Percentiles rank a stretch among this genome's conserved stretches.
phyloP scores from a whole-genome alignment of 2,329 filamentous ascomycete genomes.

The Cladosporium colombiae region DNA sequence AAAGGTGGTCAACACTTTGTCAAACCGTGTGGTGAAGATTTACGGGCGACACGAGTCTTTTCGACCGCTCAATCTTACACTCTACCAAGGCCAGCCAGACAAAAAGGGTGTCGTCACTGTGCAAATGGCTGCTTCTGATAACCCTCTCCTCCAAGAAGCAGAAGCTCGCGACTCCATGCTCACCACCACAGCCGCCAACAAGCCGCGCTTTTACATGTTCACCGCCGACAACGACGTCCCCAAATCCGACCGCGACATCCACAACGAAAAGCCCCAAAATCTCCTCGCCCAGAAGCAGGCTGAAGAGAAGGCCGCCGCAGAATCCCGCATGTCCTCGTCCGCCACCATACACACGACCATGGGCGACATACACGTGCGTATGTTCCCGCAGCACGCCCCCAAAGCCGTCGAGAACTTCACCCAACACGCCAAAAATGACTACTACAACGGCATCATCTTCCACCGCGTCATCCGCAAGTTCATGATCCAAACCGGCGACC shows the following conservation, averaged over 20 bases:
- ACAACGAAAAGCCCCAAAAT: slow-evolving; percentile 86
- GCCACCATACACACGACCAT: slow-evolving; percentile 90
- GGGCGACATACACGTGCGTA: slow-evolving; percentile 88
- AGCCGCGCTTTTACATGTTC: slow-evolving; percentile 97
- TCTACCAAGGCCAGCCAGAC: slow-evolving; percentile 94
- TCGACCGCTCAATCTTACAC: slow-evolving; percentile 74
- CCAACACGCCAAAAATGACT: slow-evolving; percentile 82
- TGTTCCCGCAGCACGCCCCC: slow-evolving; percentile 91
- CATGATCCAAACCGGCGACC: slow-evolving; percentile 93
- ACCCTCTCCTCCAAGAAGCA: slow-evolving; percentile 89
- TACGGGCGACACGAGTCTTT: slow-evolving; percentile 90
- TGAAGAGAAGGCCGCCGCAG: slow-evolving; percentile 57
- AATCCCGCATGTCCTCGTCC: slow-evolving; percentile 71
- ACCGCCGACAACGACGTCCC: slow-evolving; percentile 83
- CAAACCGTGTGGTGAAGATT: slow-evolving; percentile 86
- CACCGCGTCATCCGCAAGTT: slow-evolving; percentile 97
- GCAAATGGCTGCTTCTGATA: slow-evolving; percentile 93
- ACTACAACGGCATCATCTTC: slow-evolving; percentile 98
- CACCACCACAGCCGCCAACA: slow-evolving; percentile 78
- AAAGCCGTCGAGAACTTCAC: slow-evolving; percentile 98
- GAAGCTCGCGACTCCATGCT: slow-evolving; percentile 89
- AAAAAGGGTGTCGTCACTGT: slow-evolving; percentile 92
- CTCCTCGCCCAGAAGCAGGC: slow-evolving; percentile 53
- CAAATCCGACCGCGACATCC: slow-evolving; percentile 83
- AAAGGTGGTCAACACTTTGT: slow-evolving; percentile 94